Percentiles rank a stretch among this genome's conserved stretches.
phyloP scores from a whole-genome alignment of 2,329 filamentous ascomycete species.

The Aspergillus sp. region DNA sequence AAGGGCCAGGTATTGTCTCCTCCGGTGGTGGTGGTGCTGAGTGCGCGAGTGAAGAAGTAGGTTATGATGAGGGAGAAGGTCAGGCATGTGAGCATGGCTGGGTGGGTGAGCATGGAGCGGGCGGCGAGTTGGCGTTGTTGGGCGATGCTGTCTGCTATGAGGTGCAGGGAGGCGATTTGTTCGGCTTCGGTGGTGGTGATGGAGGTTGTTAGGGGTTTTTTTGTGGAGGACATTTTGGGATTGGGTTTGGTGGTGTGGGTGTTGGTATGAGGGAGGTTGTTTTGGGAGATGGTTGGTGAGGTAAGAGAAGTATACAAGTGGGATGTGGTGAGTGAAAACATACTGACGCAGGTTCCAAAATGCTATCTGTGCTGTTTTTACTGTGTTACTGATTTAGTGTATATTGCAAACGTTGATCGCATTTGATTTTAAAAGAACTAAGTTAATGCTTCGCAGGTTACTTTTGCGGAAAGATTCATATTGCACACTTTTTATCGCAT shows the following conservation, averaged over 20 bases:
- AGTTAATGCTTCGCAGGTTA: too few species aligned
- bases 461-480: too few species aligned
- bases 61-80: slow-evolving; percentile 42
- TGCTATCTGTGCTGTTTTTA: neutral
- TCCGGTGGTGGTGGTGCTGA: slow-evolving; percentile 23
- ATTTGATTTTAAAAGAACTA: too few species aligned
- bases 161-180: slow-evolving; percentile 66
- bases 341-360: neutral
- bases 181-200: slow-evolving; percentile 54
- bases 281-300: neutral
- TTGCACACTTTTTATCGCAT: too few species aligned
- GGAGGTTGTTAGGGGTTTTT: slow-evolving; percentile 25
- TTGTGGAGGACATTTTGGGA: neutral
- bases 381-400: neutral
- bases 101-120: slow-evolving; percentile 64
- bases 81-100: slow-evolving; percentile 47
- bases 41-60: slow-evolving; percentile 41
- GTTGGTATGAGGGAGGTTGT: neutral
- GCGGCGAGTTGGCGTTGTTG: slow-evolving; percentile 75
- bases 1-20: neutral
- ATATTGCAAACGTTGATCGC: too few species aligned
- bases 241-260: neutral
- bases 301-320: neutral
- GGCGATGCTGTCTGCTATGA: slow-evolving; percentile 78
- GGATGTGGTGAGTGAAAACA: neutral